These are phyloP conservation scores for Pichia californica DNA, from an alignment of 805 yeast species.

Conservation along the genomic window DNA sequence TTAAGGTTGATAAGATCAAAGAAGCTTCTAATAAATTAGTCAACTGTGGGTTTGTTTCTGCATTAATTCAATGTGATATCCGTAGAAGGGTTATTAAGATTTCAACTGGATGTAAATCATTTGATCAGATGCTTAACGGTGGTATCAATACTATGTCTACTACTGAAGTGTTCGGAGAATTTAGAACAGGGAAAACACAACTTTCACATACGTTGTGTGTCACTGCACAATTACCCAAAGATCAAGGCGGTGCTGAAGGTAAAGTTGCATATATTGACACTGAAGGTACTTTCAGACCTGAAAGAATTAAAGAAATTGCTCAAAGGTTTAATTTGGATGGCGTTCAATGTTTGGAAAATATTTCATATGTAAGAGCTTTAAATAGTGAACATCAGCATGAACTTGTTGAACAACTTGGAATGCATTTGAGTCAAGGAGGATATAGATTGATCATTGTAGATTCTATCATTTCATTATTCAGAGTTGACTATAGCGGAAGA, in stretches of 20 bases:
- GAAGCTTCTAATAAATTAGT: constrained; percentile 63
- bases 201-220: constrained; percentile 74
- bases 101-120: constrained; percentile 66
- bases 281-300: constrained; percentile 78
- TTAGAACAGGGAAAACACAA: constrained; percentile 79
- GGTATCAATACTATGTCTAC: constrained; percentile 73
- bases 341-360: constrained; percentile 58
- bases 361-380: constrained; percentile 60
- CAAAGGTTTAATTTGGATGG: constrained; percentile 63
- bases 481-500: constrained; percentile 74
- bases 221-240: constrained; percentile 64
- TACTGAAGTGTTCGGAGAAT: constrained; percentile 77
- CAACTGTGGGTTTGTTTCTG: constrained; percentile 68
- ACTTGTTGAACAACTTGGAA: constrained; percentile 59
- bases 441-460: constrained; percentile 58
- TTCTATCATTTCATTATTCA: constrained; percentile 72
- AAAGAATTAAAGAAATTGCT: constrained; percentile 57
- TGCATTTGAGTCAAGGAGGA: constrained; percentile 59
- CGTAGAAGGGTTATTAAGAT: constrained; percentile 57
- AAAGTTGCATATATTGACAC: constrained; percentile 76
- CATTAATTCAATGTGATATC: constrained; percentile 58
- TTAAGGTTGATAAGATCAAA: constrained; percentile 70
- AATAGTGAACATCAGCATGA: constrained; percentile 76
- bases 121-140: constrained; percentile 66
- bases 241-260: constrained; percentile 76